Evolutionary conservation across 2,329 filamentous ascomycete genomes (phyloP).

Genomic region (Magnaporthiopsis poae): DNA sequence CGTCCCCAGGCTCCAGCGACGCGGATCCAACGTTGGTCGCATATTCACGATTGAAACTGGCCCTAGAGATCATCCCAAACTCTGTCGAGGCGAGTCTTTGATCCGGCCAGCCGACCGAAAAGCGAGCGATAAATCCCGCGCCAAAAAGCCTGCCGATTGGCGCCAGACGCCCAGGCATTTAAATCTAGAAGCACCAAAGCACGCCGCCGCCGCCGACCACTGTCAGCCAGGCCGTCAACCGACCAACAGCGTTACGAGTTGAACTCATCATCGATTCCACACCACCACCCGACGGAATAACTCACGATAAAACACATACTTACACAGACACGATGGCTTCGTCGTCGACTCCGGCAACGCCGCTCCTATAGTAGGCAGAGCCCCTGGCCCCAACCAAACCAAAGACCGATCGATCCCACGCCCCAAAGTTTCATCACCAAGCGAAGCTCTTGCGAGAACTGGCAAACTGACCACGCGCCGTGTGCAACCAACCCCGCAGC

Average conservation of each 20-base stretch:
- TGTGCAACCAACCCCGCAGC: slow-evolving; percentile 34
- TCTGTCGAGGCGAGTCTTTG: not conserved
- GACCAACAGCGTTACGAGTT: not conserved
- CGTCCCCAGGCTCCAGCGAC: not conserved
- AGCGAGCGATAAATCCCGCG: not conserved
- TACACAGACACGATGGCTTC: slow-evolving; percentile 50
- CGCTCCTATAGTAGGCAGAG: slow-evolving; percentile 58
- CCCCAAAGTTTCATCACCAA: too few relatives aligned
- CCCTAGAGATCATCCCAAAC: not conserved
- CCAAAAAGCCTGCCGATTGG: not conserved
- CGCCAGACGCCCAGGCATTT: not conserved
- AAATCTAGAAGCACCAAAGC: not conserved
- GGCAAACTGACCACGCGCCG: not conserved
- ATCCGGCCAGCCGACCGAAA: not conserved
- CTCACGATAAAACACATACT: not conserved
- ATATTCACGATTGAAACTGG: not conserved
- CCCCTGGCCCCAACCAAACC: too few relatives aligned
- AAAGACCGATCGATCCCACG: too few relatives aligned
- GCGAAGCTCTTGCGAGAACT: too few relatives aligned
- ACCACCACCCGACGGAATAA: not conserved
- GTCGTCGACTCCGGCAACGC: slow-evolving; percentile 57
- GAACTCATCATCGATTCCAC: not conserved
- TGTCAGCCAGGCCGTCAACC: not conserved
- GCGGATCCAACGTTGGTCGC: not conserved
- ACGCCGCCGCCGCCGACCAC: not conserved